A percentile compares a stretch with the other conserved stretches of the same genome.
phyloP scores from a whole-genome alignment of 2,329 filamentous ascomycete species.

The Neopestalotiopsis sp. region DNA sequence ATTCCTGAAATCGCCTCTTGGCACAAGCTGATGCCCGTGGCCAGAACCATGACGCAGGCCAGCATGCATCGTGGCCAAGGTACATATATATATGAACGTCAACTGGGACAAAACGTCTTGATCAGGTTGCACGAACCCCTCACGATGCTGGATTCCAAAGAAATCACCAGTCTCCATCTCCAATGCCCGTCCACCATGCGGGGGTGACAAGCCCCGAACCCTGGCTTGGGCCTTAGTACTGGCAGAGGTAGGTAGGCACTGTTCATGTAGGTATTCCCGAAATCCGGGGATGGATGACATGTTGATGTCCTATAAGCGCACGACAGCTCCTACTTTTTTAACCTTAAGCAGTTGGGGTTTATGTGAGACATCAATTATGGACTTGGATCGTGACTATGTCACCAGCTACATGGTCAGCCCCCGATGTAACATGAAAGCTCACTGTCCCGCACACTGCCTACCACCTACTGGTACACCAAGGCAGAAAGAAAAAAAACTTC shows the following conservation, averaged over 20 bases:
- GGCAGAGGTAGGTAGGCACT: too few relatives aligned
- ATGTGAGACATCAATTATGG: background rate
- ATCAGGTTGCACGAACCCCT: background rate
- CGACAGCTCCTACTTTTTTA: background rate
- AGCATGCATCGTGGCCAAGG: background rate
- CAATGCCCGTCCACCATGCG: too few relatives aligned
- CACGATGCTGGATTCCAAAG: background rate
- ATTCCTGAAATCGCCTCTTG: background rate
- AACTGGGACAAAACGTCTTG: background rate
- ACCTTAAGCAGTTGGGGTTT: background rate
- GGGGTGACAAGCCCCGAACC: too few relatives aligned
- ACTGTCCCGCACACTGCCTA: background rate
- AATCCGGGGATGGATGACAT: background rate
- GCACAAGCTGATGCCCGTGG: background rate
- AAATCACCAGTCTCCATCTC: background rate
- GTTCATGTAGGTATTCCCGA: background rate
- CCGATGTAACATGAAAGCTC: background rate
- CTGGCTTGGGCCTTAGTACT: too few relatives aligned
- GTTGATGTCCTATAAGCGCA: background rate
- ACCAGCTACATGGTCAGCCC: background rate
- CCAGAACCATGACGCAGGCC: background rate
- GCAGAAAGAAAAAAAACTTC: too few relatives aligned
- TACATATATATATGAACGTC: background rate
- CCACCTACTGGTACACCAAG: too few relatives aligned
- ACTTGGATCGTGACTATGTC: background rate